phyloP scores from a whole-genome alignment of 257 asterid species.

The Fraxinus excelsior region DNA sequence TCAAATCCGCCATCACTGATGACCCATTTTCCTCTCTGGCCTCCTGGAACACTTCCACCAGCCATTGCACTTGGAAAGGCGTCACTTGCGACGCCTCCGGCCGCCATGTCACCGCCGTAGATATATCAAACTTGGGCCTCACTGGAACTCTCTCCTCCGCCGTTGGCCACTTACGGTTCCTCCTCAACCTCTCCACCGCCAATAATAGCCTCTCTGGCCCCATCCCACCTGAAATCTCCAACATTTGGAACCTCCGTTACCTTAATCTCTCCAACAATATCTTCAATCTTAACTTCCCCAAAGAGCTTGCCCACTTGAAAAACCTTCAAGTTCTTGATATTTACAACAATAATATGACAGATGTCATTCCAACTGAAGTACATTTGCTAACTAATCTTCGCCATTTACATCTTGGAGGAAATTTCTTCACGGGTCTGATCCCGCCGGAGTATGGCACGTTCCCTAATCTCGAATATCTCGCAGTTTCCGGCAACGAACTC shows the following conservation, averaged over 20 bases:
- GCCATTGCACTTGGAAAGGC: constrained; percentile 55
- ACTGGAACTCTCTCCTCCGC: constrained; percentile 61
- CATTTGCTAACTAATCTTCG: constrained; percentile 48
- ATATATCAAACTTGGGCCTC: constrained; percentile 61
- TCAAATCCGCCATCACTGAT: constrained; percentile 47
- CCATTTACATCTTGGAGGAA: constrained; percentile 83
- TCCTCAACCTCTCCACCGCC: constrained; percentile 59
- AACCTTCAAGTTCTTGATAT: constrained; percentile 70
- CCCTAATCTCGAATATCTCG: constrained; percentile 62
- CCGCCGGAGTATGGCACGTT: constrained; percentile 73
- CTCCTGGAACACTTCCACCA: constrained; percentile 47
- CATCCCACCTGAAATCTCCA: constrained; percentile 59
- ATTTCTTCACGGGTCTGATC: constrained; percentile 63
- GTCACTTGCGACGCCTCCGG: constrained; percentile 48
- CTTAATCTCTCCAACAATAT: constrained; percentile 78
- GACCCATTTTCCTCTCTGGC: constrained; percentile 45
- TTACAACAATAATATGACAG: constrained; percentile 81
- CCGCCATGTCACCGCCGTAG: constrained; percentile 51
- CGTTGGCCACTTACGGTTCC: constrained; percentile 60
- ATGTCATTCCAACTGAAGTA: constrained; percentile 58
- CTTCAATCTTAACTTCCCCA: constrained; percentile 59
- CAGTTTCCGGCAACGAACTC: constrained; percentile 82
- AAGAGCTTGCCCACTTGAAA: constrained; percentile 43
- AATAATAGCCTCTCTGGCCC: constrained; percentile 64
- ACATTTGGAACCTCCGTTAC: constrained; percentile 49